Base-by-base conservation (phyloP, 164 flowering plant genomes). In the Liriodendron chinense region DNA sequence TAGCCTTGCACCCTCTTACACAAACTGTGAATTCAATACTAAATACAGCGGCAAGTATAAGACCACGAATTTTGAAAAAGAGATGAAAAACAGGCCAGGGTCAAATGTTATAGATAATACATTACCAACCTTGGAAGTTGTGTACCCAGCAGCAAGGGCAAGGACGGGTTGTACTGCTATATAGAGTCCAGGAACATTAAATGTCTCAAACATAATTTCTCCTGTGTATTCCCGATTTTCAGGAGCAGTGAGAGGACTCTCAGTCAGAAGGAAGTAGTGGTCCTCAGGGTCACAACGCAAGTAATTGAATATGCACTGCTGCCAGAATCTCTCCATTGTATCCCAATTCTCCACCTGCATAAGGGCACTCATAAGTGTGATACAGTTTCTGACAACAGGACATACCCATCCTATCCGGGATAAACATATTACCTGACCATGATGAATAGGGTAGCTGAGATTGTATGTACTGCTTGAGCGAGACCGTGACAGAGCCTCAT, bases 141-240 rank as follows among this genome's bases (percentile, higher is more conserved):
- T 96, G 82, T 96, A 94, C 7, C 99, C 98, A 76, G 99, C 98
- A 22, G 99, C 98, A 72, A 96, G 90, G 59, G 99, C 98, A 61
- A 94, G 97, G 79, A 96, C 99, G 0, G 98, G 98, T 85, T 96
- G 97, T 74, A 94, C 98, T 0, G 96, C 98, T 71, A 96, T 93
- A 76, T 96, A 96, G 73, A 96, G 97, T 43, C 99, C 99, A 1
- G 99, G 99, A 73, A 96, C 94, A 89, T 96, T 96, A 75, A 96
- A 94, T 0, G 99, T 96, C 89, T 96, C 99, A 61, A 94, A 96
- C 99, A 96, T 94, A 70, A 96, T 96, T 82, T 96, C 99, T 24
- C 98, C 98, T 1, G 98, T 92, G 70, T 93, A 96, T 81, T 96
- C 99, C 0, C 99, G 86, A 79, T 86, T 94, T 86, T 96, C 99